Percentiles rank a stretch among this genome's conserved stretches.
Evolutionary conservation across 257 asterid genomes (phyloP).

Genomic region (Plantago ovata): DNA sequence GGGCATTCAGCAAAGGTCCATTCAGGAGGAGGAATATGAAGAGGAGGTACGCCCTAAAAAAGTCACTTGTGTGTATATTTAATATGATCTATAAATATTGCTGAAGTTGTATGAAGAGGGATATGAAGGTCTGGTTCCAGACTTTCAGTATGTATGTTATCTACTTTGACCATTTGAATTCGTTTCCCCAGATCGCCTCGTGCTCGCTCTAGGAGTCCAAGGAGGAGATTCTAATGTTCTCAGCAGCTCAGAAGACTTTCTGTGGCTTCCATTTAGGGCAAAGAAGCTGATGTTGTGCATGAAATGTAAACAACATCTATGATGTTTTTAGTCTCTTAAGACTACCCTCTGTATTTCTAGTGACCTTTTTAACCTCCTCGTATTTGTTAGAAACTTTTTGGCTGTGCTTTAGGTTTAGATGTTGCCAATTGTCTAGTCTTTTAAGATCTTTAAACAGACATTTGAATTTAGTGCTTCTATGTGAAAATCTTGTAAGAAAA

Average conservation of each 20-base stretch:
- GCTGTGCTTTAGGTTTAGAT: too few species aligned
- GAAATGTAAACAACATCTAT: too few species aligned
- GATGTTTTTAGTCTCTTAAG: too few species aligned
- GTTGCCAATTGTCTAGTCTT: too few species aligned
- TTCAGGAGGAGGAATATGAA: conserved; percentile 75
- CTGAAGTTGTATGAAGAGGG: background rate
- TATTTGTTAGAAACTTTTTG: too few species aligned
- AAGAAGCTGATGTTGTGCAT: too few species aligned
- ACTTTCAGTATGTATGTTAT: background rate
- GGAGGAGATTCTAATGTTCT: conserved; percentile 62
- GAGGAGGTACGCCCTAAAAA: conserved; percentile 52
- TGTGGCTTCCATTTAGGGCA: conserved; percentile 22
- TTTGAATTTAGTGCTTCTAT: too few species aligned
- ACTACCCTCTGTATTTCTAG: too few species aligned
- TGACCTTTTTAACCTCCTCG: too few species aligned
- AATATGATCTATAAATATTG: background rate
- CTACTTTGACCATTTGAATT: background rate
- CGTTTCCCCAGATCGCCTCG: conserved; percentile 70
- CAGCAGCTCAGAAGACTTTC: background rate
- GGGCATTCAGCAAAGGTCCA: conserved; percentile 99
- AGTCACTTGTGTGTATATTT: conserved; percentile 5
- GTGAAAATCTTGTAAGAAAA: too few species aligned
- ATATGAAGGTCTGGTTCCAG: background rate
- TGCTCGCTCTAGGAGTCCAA: conserved; percentile 85
- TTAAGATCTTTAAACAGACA: too few species aligned